These are phyloP conservation scores for Yamadazyma dushanensis DNA, from an alignment of 1,139 yeast species.

Conservation along the genomic window DNA sequence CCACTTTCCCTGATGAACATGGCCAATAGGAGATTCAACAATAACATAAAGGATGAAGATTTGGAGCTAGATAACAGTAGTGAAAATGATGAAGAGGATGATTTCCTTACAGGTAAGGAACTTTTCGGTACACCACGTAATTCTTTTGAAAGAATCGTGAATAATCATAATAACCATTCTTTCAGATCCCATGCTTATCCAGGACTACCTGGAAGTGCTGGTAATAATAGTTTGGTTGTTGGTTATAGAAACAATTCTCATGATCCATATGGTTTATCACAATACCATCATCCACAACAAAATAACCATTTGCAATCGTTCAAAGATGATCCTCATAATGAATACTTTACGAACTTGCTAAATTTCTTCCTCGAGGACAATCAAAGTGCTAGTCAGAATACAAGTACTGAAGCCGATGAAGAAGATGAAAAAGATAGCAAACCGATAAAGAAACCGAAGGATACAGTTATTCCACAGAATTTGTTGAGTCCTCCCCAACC, in stretches of 20 bases:
- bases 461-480: constrained; percentile 29
- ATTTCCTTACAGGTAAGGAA: constrained; percentile 41
- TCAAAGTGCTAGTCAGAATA: constrained; percentile 10
- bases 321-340: constrained; percentile 29
- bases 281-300: constrained; percentile 25
- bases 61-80: constrained; percentile 32
- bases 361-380: constrained; percentile 41
- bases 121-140: constrained; percentile 46
- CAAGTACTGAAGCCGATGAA: constrained; percentile 2
- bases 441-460: constrained; percentile 18
- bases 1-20: not conserved
- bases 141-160: constrained; percentile 36
- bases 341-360: constrained; percentile 38
- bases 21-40: not conserved
- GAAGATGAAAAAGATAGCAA: constrained; percentile 6
- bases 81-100: constrained; percentile 26
- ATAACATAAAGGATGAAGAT: constrained; percentile 35
- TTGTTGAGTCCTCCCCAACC: constrained; percentile 45
- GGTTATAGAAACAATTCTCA: constrained; percentile 11
- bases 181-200: constrained; percentile 4
- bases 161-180: constrained; percentile 13
- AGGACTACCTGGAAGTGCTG: not conserved
- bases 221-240: constrained; percentile 4
- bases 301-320: constrained; percentile 17
- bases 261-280: constrained; percentile 27